Percentiles rank a stretch among this genome's conserved stretches.
These are phyloP conservation scores for Coniochaeta sp. DNA, from an alignment of 2,329 filamentous ascomycete species.

Conservation along the genomic window DNA sequence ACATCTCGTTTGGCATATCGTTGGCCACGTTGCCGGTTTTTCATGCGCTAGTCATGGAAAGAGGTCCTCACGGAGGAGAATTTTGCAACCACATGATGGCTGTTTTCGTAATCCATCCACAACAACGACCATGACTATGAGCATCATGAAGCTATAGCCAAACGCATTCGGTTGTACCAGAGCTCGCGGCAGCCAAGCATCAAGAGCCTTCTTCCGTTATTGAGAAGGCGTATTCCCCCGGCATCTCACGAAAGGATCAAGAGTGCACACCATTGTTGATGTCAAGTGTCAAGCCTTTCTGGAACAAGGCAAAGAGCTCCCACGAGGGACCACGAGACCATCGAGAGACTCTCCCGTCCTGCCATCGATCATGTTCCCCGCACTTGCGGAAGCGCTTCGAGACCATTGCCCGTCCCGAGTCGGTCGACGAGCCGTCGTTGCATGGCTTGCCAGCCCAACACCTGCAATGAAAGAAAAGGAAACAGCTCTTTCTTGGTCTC, in stretches of 20 bases:
- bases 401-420: neutral
- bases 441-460: neutral
- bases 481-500: neutral
- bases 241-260: neutral
- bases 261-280: neutral
- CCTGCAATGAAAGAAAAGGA: neutral
- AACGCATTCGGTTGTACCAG: neutral
- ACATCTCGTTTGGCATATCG: neutral
- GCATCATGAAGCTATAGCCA: neutral
- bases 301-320: neutral
- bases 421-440: neutral
- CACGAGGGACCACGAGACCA: neutral
- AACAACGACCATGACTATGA: neutral
- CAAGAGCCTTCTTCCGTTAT: too few relatives aligned
- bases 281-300: neutral
- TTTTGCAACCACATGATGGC: neutral
- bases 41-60: neutral
- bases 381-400: neutral
- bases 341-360: neutral
- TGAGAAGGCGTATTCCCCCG: neutral
- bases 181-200: too few relatives aligned
- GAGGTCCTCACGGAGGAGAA: neutral
- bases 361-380: neutral
- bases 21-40: neutral
- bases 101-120: neutral